Evolutionary conservation across 2,329 filamentous ascomycete genomes (phyloP).

Genomic region (Chaetomiaceae sp.): DNA sequence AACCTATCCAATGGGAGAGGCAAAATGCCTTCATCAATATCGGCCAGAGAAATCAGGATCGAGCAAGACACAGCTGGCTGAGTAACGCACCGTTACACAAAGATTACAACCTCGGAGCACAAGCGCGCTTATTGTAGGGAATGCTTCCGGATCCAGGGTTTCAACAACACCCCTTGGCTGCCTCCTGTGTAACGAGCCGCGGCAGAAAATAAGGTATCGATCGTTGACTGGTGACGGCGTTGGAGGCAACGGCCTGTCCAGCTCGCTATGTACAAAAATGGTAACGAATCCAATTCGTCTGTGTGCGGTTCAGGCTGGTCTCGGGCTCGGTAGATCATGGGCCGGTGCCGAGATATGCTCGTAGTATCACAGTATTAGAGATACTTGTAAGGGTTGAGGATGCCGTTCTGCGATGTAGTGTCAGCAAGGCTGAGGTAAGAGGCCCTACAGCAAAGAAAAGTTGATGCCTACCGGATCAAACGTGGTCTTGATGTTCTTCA

Average conservation of each 20-base stretch:
- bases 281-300: neutral
- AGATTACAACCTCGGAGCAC: neutral
- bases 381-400: slow-evolving; percentile 99
- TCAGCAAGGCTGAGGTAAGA: neutral
- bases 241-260: neutral
- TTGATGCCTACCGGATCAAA: slow-evolving; percentile 78
- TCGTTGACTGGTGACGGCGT: neutral
- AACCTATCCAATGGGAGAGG: slow-evolving; percentile 13
- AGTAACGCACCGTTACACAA: neutral
- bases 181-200: neutral
- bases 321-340: neutral
- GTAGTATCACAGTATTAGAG: slow-evolving; percentile 45
- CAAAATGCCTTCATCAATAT: neutral
- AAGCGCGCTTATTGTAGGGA: neutral
- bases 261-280: slow-evolving; percentile 2
- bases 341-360: neutral
- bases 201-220: neutral
- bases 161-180: neutral
- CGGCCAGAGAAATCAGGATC: neutral
- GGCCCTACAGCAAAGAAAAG: neutral
- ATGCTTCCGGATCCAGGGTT: neutral
- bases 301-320: too few relatives aligned
- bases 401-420: slow-evolving; percentile 66
- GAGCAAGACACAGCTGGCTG: neutral
- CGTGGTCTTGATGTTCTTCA: slow-evolving; percentile 91